Percentiles rank a stretch among this genome's conserved stretches.
phyloP scores from a whole-genome alignment of 1,139 yeast genomes.

The Kazachstania sp. region DNA sequence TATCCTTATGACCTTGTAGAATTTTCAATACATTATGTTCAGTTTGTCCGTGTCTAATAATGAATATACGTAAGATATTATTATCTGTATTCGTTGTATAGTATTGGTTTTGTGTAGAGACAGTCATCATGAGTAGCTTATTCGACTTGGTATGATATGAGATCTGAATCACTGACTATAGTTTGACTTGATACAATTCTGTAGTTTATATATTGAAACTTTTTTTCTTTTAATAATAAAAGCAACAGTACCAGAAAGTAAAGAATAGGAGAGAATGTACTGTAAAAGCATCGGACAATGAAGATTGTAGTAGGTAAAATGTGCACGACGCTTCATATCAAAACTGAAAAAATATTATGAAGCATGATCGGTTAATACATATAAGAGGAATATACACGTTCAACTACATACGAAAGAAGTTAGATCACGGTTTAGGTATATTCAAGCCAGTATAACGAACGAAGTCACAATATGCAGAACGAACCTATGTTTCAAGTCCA shows the following conservation, averaged over 20 bases:
- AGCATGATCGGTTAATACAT: background rate
- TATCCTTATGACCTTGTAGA: constrained; percentile 64
- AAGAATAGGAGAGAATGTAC: background rate
- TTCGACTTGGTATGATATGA: background rate
- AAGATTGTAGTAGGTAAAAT: too few relatives aligned
- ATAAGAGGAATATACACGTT: too few relatives aligned
- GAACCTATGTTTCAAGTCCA: constrained; percentile 49
- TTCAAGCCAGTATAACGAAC: too few relatives aligned
- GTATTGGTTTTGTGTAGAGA: constrained; percentile 17
- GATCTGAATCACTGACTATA: too few relatives aligned
- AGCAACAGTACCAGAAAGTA: background rate
- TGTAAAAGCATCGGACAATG: too few relatives aligned
- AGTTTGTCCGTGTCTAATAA: constrained; percentile 78
- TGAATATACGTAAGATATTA: constrained; percentile 42
- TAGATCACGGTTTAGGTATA: too few relatives aligned
- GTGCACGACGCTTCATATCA: background rate
- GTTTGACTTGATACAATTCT: too few relatives aligned
- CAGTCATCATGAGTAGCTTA: background rate
- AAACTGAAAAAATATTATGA: background rate
- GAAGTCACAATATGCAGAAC: too few relatives aligned
- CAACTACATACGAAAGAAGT: too few relatives aligned
- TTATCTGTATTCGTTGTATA: constrained; percentile 30
- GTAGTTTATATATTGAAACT: too few relatives aligned
- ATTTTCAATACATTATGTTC: constrained; percentile 57
- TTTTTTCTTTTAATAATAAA: too few relatives aligned